Percentiles rank a stretch among this genome's conserved stretches.
These are phyloP conservation scores for Nidularia sp. DNA, from an alignment of 768 basidiomycete species.

Conservation along the genomic window DNA sequence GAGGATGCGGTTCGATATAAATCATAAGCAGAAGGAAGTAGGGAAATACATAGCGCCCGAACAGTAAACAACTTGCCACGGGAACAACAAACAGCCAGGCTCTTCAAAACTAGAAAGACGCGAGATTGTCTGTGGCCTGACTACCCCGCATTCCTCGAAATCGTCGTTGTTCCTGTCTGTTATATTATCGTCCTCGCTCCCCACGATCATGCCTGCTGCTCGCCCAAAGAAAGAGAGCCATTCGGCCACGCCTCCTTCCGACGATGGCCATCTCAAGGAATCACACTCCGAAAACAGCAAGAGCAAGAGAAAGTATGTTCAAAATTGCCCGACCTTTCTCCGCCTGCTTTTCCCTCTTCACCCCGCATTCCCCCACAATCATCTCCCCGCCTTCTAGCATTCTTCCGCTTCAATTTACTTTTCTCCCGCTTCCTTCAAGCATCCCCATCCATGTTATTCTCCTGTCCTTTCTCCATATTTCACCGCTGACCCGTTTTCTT, in stretches of 20 bases:
- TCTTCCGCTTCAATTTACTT: slow-evolving; percentile 22
- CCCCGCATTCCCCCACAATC: slow-evolving; percentile 37
- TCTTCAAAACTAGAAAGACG: slow-evolving; percentile 27
- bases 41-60: slow-evolving; percentile 34
- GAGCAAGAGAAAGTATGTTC: slow-evolving; percentile 75
- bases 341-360: slow-evolving; percentile 37
- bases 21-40: slow-evolving; percentile 24
- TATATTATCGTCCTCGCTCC: slow-evolving; percentile 21
- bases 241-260: slow-evolving; percentile 62
- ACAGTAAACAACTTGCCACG: slow-evolving; percentile 32
- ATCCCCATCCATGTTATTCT: slow-evolving; percentile 28
- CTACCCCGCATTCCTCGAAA: slow-evolving; percentile 18
- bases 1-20: slow-evolving; percentile 33
- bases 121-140: slow-evolving; percentile 10
- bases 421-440: slow-evolving; percentile 13
- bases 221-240: slow-evolving; percentile 63
- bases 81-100: slow-evolving; percentile 36
- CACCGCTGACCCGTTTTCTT: slow-evolving; percentile 28
- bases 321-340: slow-evolving; percentile 54
- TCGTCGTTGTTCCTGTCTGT: slow-evolving; percentile 9
- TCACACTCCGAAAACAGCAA: slow-evolving; percentile 63
- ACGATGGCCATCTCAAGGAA: slow-evolving; percentile 56
- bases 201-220: slow-evolving; percentile 56
- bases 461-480: slow-evolving; percentile 21
- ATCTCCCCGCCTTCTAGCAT: slow-evolving; percentile 24